These are phyloP conservation scores for Cyclotella atomus DNA, from an alignment of 108 stramenopile genomes.

Conservation along the genomic window DNA sequence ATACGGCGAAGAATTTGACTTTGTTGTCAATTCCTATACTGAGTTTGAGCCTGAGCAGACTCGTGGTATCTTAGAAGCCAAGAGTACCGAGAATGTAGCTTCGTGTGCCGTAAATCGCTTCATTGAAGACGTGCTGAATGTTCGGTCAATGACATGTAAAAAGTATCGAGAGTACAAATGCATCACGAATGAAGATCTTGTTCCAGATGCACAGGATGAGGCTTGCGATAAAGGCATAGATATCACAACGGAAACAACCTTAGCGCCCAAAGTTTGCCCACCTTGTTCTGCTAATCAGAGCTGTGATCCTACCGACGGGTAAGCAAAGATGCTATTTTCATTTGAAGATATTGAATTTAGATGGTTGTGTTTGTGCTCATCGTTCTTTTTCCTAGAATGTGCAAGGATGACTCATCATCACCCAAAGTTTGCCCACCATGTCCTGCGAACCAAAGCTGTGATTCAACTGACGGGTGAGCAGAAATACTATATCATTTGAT, in stretches of 20 bases:
- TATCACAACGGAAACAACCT: neutral
- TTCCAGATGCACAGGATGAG: neutral
- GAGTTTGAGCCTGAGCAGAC: neutral
- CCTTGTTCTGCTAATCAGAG: neutral
- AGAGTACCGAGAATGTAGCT: neutral
- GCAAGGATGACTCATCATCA: no score
- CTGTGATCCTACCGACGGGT: conserved; percentile 2
- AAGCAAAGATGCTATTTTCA: neutral
- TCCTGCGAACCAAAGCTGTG: no score
- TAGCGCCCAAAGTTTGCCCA: no score
- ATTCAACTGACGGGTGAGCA: no score
- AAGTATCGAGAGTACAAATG: neutral
- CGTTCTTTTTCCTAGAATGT: no score
- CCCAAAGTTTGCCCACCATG: no score
- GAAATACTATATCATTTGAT: no score
- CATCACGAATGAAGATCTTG: conserved; percentile 8
- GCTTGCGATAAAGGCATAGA: neutral
- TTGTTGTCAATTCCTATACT: neutral
- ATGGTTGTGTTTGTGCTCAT: no score
- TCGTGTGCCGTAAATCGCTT: neutral
- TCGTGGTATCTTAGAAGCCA: neutral
- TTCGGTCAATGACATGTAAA: neutral
- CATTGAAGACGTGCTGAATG: neutral
- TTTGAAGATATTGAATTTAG: neutral
- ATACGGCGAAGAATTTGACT: neutral